Evolutionary conservation across 768 basidiomycete species (phyloP).

Genomic region (Tulasnella calospora): DNA sequence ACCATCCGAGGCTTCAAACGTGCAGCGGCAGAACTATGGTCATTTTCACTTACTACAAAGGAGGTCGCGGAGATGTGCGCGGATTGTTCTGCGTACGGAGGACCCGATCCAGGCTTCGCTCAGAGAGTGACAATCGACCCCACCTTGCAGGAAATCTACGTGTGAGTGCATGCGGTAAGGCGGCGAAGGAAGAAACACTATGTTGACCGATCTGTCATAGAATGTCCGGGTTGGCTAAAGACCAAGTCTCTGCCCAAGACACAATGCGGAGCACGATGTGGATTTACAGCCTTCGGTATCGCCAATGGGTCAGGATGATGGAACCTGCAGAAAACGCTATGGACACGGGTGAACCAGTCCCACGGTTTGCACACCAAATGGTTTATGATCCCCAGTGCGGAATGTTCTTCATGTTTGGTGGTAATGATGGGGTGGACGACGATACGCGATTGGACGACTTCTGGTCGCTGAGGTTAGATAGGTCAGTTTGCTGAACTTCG

Average conservation of each 20-base stretch:
- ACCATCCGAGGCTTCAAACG: constrained; percentile 31
- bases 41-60: constrained; percentile 40
- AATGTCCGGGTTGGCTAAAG: background rate
- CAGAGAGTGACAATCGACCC: constrained; percentile 69
- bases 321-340: background rate
- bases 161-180: constrained; percentile 44
- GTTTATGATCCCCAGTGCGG: constrained; percentile 60
- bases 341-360: constrained; percentile 27
- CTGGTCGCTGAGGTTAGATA: constrained; percentile 65
- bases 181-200: background rate
- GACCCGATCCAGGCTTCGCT: constrained; percentile 68
- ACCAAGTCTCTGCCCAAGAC: background rate
- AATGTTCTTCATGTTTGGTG: constrained; percentile 67
- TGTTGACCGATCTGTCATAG: background rate
- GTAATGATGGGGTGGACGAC: constrained; percentile 53
- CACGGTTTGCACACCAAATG: constrained; percentile 75
- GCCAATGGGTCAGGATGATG: constrained; percentile 8
- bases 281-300: constrained; percentile 22
- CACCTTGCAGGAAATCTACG: constrained; percentile 59
- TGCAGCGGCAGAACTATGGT: constrained; percentile 71
- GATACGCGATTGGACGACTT: constrained; percentile 62
- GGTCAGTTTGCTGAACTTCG: constrained; percentile 42
- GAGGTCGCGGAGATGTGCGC: constrained; percentile 57
- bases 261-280: constrained; percentile 17
- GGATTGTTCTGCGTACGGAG: constrained; percentile 57